These are phyloP conservation scores for Barnettozyma wickerhamii DNA, from an alignment of 805 yeast species.

Conservation along the genomic window DNA sequence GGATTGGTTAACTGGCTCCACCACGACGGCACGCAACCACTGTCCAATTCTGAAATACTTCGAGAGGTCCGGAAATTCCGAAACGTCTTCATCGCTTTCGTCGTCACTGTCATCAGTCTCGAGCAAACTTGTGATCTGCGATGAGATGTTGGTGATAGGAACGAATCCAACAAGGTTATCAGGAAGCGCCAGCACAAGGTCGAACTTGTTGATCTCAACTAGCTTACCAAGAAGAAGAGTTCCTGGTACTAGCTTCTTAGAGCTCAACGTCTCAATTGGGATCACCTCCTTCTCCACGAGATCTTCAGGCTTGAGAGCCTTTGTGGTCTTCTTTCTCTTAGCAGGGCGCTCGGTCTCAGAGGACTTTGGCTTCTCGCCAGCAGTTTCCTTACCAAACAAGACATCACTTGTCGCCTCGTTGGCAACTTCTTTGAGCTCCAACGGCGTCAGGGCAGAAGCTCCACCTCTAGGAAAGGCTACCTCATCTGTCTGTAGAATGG, in stretches of 20 bases:
- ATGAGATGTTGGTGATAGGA: slow-evolving; percentile 69
- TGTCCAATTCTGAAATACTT: slow-evolving; percentile 66
- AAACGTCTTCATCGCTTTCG: slow-evolving; percentile 27
- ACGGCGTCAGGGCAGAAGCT: slow-evolving; percentile 73
- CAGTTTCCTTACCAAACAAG: slow-evolving; percentile 50
- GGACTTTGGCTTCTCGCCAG: too few relatives aligned
- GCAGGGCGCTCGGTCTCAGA: slow-evolving; percentile 26
- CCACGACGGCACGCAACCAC: slow-evolving; percentile 82
- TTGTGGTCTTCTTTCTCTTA: slow-evolving; percentile 39
- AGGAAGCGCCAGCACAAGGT: slow-evolving; percentile 67
- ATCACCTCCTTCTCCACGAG: slow-evolving; percentile 27
- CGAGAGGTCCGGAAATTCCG: slow-evolving; percentile 52
- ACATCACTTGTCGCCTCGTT: slow-evolving; percentile 91
- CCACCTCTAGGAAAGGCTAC: slow-evolving; percentile 93
- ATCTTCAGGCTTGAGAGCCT: slow-evolving; percentile 21
- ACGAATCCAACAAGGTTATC: slow-evolving; percentile 78
- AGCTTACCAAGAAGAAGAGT: slow-evolving; percentile 76
- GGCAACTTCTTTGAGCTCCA: slow-evolving; percentile 89
- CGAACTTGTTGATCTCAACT: slow-evolving; percentile 52
- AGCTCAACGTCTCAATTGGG: slow-evolving; percentile 58
- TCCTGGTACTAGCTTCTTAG: slow-evolving; percentile 66
- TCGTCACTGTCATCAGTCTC: slow-evolving; percentile 50
- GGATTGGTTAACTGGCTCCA: slow-evolving; percentile 39
- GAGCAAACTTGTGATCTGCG: slow-evolving; percentile 50
- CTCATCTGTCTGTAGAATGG: slow-evolving; percentile 34